Evolutionary conservation across 768 basidiomycete genomes (phyloP).

Genomic region (Peribolospora kevripleyi): DNA sequence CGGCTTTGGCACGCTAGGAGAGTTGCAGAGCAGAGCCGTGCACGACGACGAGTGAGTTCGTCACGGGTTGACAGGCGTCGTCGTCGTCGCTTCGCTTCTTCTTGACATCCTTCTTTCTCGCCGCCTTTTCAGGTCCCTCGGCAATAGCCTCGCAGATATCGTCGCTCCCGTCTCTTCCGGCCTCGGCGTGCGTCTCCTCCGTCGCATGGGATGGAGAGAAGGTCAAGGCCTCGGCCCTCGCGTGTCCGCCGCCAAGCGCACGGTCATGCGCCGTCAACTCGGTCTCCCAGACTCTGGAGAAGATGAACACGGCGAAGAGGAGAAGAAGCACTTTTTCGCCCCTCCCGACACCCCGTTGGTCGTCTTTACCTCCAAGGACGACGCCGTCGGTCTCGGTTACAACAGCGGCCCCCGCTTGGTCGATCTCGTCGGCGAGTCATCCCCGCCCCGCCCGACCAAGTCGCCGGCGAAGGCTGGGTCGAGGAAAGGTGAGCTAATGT

Average conservation of each 20-base stretch:
- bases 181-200: conserved; percentile 57
- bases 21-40: neutral
- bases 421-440: too few relatives aligned
- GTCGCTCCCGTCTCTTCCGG: conserved; percentile 54
- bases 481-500: too few relatives aligned
- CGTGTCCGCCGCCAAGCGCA: conserved; percentile 48
- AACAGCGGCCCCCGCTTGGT: too few relatives aligned
- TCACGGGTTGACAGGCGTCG: too few relatives aligned
- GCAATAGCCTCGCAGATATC: conserved; percentile 37
- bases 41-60: conserved; percentile 1
- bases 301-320: conserved; percentile 44
- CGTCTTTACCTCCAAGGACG: conserved; percentile 19
- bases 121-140: conserved; percentile 1
- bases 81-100: conserved; percentile 3
- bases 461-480: too few relatives aligned
- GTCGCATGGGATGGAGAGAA: conserved; percentile 83
- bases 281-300: conserved; percentile 10
- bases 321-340: conserved; percentile 63
- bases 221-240: conserved; percentile 89
- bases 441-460: too few relatives aligned
- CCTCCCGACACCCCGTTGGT: conserved; percentile 50
- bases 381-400: too few relatives aligned
- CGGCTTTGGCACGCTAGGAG: neutral
- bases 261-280: conserved; percentile 22
- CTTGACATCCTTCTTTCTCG: neutral